phyloP scores from a whole-genome alignment of 345 rosid species.

The Xanthoceras sorbifolium region DNA sequence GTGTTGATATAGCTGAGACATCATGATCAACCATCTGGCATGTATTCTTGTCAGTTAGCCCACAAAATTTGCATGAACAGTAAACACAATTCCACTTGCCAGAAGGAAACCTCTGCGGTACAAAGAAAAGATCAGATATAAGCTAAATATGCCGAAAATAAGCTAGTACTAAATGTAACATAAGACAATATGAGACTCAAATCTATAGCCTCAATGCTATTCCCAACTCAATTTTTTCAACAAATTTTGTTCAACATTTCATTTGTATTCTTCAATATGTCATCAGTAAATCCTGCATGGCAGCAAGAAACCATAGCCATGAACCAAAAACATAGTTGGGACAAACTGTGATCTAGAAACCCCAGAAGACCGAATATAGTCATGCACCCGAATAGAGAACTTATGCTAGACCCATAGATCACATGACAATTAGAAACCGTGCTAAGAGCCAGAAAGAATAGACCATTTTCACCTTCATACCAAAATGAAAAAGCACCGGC shows the following conservation, averaged over 20 bases:
- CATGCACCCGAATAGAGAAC: not conserved
- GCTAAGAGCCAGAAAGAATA: not conserved
- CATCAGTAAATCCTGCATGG: not conserved
- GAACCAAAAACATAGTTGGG: not conserved
- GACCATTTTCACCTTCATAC: not conserved
- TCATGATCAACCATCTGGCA: constrained; percentile 30
- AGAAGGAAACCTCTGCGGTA: constrained; percentile 72
- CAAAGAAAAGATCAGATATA: constrained; percentile 15
- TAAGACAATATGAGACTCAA: not conserved
- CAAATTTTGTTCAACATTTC: not conserved
- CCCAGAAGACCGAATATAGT: not conserved
- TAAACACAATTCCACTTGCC: constrained; percentile 87
- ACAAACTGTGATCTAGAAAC: not conserved
- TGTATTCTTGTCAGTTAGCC: constrained; percentile 42
- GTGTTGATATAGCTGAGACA: constrained; percentile 26
- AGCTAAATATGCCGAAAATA: not conserved
- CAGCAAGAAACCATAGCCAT: not conserved
- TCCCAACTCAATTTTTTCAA: not conserved
- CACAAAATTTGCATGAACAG: constrained; percentile 91
- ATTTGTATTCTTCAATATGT: not conserved
- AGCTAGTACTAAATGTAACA: not conserved
- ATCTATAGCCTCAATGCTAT: not conserved
- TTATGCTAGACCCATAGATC: not conserved
- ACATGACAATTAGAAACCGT: not conserved
- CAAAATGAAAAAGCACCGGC: not conserved